Conservation (phyloP, 768 basidiomycete species). For the Mycena chlorophos region DNA sequence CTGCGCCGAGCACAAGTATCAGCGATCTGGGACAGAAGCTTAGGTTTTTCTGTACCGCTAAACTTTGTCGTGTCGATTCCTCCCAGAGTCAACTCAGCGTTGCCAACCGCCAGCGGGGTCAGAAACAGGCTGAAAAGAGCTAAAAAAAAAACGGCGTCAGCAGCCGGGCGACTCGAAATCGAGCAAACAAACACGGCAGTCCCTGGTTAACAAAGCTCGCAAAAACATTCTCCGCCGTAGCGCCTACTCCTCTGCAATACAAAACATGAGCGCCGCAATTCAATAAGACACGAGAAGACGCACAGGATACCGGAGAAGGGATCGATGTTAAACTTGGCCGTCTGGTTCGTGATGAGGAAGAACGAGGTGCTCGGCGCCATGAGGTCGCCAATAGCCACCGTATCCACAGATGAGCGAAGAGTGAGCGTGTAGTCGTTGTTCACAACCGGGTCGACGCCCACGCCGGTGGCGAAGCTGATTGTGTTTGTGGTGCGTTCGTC, state of each 20-base stretch:
- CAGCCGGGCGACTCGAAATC: not conserved
- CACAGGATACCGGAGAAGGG: constrained; percentile 60
- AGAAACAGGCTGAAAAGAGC: constrained; percentile 54
- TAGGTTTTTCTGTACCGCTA: constrained; percentile 40
- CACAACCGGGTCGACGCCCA: constrained; percentile 56
- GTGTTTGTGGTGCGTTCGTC: constrained; percentile 41
- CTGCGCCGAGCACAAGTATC: constrained; percentile 19
- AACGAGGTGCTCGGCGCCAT: not conserved
- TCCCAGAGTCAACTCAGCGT: constrained; percentile 55
- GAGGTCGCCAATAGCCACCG: constrained; percentile 50
- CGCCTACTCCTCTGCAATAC: too few species aligned
- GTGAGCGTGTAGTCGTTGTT: constrained; percentile 48
- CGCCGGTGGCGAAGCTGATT: constrained; percentile 51
- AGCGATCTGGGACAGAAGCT: constrained; percentile 4
- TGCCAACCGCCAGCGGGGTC: constrained; percentile 46
- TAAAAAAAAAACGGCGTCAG: constrained; percentile 21
- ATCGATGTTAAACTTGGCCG: constrained; percentile 50
- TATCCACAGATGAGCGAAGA: constrained; percentile 46
- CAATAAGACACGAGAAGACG: constrained; percentile 31
- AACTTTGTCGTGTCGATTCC: constrained; percentile 55
- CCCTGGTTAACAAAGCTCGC: constrained; percentile 46
- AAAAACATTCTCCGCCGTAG: constrained; percentile 52
- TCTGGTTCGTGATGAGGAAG: constrained; percentile 36
- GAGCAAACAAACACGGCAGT: constrained; percentile 47
- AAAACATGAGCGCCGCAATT: too few species aligned